These are phyloP conservation scores for Scutellaria galericulata DNA, from an alignment of 257 asterid species.

Conservation along the genomic window DNA sequence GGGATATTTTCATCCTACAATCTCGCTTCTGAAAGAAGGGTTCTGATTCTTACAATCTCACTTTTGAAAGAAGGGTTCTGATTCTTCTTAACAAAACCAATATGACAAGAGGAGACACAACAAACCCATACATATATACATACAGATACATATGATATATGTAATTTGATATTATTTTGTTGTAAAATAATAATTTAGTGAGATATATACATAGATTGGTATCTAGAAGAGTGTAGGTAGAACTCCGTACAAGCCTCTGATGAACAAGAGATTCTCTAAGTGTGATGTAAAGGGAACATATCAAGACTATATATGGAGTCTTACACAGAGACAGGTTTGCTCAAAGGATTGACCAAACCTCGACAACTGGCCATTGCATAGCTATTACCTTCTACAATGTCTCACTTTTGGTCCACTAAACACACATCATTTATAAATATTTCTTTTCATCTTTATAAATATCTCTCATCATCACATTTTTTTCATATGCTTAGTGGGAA, in stretches of 20 bases:
- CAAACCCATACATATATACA: neutral
- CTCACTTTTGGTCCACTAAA: conserved; percentile 33
- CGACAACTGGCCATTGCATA: conserved; percentile 40
- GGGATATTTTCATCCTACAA: too few relatives aligned
- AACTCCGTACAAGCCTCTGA: conserved; percentile 47
- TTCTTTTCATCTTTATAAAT: neutral
- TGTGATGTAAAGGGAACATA: conserved; percentile 51
- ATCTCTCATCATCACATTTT: conserved; percentile 21
- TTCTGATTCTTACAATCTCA: neutral
- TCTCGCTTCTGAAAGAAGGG: neutral
- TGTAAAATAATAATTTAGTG: conserved; percentile 7
- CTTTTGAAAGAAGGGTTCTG: neutral
- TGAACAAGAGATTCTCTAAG: conserved; percentile 49
- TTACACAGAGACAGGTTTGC: conserved; percentile 39
- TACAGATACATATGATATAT: too few relatives aligned
- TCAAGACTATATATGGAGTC: conserved; percentile 40
- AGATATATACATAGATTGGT: conserved; percentile 25
- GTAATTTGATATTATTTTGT: too few relatives aligned
- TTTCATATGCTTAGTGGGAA: conserved; percentile 36
- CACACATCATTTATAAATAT: conserved; percentile 6
- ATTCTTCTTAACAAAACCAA: neutral
- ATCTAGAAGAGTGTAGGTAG: conserved; percentile 36
- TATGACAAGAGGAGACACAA: neutral
- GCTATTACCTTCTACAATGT: neutral
- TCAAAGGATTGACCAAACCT: conserved; percentile 24